Evolutionary conservation across 164 flowering plant genomes (phyloP).

Genomic region (Protea cynaroides): DNA sequence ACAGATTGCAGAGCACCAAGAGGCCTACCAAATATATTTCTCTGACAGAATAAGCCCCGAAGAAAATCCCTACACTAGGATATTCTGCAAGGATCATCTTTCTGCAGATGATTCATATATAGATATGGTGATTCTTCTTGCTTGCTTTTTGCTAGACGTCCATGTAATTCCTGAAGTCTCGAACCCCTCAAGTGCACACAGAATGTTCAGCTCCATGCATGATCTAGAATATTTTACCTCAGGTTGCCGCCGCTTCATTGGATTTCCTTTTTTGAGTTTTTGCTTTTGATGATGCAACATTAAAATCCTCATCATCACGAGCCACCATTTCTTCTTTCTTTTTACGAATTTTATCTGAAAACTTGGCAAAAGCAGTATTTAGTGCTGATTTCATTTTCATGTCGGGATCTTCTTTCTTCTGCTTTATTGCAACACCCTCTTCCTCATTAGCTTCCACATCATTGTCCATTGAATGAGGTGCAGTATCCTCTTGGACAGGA

Average conservation of each 20-base stretch:
- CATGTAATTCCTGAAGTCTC: too few relatives aligned
- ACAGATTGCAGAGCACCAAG: too few relatives aligned
- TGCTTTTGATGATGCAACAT: constrained; percentile 7
- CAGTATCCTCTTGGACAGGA: constrained; percentile 21
- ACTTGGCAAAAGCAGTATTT: constrained; percentile 66
- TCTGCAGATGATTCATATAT: too few relatives aligned
- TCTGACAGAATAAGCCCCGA: too few relatives aligned
- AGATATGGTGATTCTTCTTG: too few relatives aligned
- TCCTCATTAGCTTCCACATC: constrained; percentile 35
- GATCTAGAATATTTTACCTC: too few relatives aligned
- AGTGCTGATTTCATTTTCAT: constrained; percentile 66
- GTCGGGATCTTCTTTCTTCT: constrained; percentile 42
- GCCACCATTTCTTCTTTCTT: constrained; percentile 18
- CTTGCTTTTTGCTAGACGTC: too few relatives aligned
- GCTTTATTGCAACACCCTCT: constrained; percentile 27
- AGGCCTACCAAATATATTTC: too few relatives aligned
- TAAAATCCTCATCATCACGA: constrained; percentile 25
- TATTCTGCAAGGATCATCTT: too few relatives aligned
- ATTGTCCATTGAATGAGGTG: constrained; percentile 21
- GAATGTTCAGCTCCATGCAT: too few relatives aligned
- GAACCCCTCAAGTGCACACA: too few relatives aligned
- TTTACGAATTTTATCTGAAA: constrained; percentile 44
- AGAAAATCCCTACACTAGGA: too few relatives aligned
- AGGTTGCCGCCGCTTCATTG: neutral
- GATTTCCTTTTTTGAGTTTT: constrained; percentile 7